Percentiles rank a stretch among this genome's conserved stretches.
phyloP scores from a whole-genome alignment of 192 early-diverging fungal genomes.

The Jimgerdemannia flammicorona region DNA sequence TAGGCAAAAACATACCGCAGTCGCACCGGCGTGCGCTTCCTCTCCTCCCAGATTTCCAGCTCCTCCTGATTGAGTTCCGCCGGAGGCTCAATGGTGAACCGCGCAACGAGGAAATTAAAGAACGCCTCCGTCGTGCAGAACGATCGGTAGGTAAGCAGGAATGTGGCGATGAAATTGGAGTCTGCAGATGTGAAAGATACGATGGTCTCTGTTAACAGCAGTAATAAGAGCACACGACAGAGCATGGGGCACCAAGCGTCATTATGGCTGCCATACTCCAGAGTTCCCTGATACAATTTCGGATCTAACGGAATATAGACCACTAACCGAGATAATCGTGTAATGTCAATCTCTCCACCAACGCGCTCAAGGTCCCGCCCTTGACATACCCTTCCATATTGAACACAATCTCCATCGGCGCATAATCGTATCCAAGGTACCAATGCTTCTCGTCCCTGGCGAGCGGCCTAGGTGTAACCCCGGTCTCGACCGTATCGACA shows the following conservation, averaged over 20 bases:
- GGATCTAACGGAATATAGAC: neutral
- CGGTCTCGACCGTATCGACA: constrained; percentile 39
- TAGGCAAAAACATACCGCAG: constrained; percentile 44
- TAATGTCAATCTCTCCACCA: constrained; percentile 85
- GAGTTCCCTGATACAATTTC: neutral
- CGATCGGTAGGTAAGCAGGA: constrained; percentile 93
- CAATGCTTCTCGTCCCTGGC: constrained; percentile 52
- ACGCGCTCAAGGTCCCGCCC: constrained; percentile 82
- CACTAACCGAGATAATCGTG: constrained; percentile 66
- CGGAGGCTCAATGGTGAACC: constrained; percentile 80
- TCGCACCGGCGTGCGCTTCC: constrained; percentile 87
- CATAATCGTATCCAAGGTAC: constrained; percentile 82
- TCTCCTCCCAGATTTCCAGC: constrained; percentile 74
- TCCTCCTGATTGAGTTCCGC: constrained; percentile 56
- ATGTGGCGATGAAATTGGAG: constrained; percentile 78
- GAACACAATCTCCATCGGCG: constrained; percentile 67
- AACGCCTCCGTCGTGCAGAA: constrained; percentile 81
- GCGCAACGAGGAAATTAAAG: constrained; percentile 64
- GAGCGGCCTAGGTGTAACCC: constrained; percentile 1
- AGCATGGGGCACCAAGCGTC: neutral
- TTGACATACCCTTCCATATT: constrained; percentile 87
- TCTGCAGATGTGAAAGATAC: constrained; percentile 40
- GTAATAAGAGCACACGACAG: neutral
- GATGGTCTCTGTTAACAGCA: neutral
- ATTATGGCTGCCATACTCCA: neutral